Conservation (phyloP, 1,284 basidiomycete species). For the Grifola frondosa region DNA sequence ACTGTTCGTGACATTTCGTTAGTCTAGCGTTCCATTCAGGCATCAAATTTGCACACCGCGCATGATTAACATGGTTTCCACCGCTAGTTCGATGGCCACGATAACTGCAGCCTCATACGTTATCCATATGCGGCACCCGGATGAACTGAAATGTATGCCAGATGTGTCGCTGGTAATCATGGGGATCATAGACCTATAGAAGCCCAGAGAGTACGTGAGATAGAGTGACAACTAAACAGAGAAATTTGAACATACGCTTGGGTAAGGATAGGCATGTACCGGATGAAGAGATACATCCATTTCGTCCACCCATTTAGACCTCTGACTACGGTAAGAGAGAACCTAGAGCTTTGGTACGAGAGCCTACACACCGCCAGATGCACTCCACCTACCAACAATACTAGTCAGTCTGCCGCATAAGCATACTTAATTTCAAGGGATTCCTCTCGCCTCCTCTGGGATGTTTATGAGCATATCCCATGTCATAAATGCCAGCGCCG, state of each 20-base stretch:
- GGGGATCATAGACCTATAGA: slow-evolving; percentile 6
- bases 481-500: slow-evolving; percentile 15
- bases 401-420: background rate
- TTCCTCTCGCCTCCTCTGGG: slow-evolving; percentile 14
- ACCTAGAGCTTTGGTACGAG: no score
- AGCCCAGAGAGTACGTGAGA: no score
- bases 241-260: slow-evolving; percentile 16
- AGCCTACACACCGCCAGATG: slow-evolving; percentile 15
- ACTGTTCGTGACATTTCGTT: slow-evolving; percentile 8
- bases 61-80: slow-evolving; percentile 15
- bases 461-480: slow-evolving; percentile 19
- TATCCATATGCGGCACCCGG: slow-evolving; percentile 17
- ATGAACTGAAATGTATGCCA: slow-evolving; percentile 7
- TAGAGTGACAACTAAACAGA: no score
- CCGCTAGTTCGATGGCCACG: slow-evolving; percentile 12
- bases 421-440: background rate
- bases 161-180: background rate
- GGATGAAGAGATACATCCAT: slow-evolving; percentile 11
- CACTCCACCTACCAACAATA: slow-evolving; percentile 19
- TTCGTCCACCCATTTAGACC: slow-evolving; percentile 10
- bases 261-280: slow-evolving; percentile 11
- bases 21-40: background rate
- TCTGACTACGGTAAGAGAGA: slow-evolving; percentile 1
- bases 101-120: slow-evolving; percentile 8
- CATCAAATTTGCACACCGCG: slow-evolving; percentile 16